Conservation (phyloP, 2,329 filamentous ascomycete species). For the Fusarium oligoseptatum region DNA sequence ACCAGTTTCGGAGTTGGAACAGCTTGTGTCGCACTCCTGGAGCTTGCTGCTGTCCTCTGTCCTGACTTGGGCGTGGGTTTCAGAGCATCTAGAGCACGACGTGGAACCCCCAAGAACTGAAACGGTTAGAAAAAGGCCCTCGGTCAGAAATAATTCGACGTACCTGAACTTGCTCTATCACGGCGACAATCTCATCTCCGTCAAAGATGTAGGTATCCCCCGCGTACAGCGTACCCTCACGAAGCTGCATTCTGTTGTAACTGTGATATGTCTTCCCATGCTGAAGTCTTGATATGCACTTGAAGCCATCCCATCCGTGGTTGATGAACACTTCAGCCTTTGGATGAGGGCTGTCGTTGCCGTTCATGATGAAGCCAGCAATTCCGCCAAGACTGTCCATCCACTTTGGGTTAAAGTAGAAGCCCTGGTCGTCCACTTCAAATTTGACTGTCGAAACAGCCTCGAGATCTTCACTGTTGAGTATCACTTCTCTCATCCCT, state of each 20-base stretch:
- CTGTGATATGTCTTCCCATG: constrained; percentile 62
- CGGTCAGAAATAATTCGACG: neutral
- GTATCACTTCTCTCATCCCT: constrained; percentile 71
- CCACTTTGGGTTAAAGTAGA: constrained; percentile 70
- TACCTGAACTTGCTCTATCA: constrained; percentile 67
- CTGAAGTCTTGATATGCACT: constrained; percentile 53
- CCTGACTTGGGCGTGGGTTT: constrained; percentile 3
- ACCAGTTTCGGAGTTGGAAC: neutral
- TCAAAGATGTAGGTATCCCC: constrained; percentile 71
- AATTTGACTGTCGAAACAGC: constrained; percentile 63
- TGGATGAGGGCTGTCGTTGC: constrained; percentile 59
- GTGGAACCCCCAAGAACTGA: constrained; percentile 29
- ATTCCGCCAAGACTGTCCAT: constrained; percentile 71
- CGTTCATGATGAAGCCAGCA: constrained; percentile 73
- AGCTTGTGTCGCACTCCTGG: neutral
- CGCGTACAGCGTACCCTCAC: constrained; percentile 53
- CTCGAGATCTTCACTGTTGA: constrained; percentile 49
- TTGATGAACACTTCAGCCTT: constrained; percentile 72
- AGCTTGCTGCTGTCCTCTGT: neutral
- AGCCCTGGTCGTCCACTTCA: constrained; percentile 58
- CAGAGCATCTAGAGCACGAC: constrained; percentile 30
- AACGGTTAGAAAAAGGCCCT: neutral
- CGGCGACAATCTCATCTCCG: constrained; percentile 62
- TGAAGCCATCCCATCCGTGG: constrained; percentile 69
- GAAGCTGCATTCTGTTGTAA: constrained; percentile 70